Evolutionary conservation across 23 red algal species (phyloP), one percentile per base, ranked within the genome.

Genomic region (Agarophyton chilense): DNA sequence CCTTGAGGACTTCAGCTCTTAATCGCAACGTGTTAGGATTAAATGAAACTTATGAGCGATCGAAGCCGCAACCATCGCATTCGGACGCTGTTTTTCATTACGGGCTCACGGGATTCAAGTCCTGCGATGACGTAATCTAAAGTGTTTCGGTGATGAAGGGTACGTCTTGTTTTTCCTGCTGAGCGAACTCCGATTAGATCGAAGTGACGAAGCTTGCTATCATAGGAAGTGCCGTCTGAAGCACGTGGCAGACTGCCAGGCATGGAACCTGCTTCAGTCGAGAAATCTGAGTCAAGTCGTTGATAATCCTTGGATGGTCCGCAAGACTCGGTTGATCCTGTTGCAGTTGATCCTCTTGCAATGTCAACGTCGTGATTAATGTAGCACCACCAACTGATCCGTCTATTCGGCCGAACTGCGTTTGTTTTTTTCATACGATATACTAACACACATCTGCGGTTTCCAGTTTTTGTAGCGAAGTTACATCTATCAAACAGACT

Each of bases 161-260:
- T 79, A 79, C 19, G 75, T 79, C 56, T 33, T 35, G 10, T 18
- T 58, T 51, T 28, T 9, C n/a, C 29, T 24, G 46, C 41, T n/a
- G 6, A 51, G 3, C 26, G 10, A 38, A 25, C 21, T n/a, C 51
- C 34, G 25, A 16, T 14, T 32, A 64, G 28, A 83, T 60, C 38
- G 79, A 65, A 61, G 79, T 83, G 79, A 83, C 79, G 79, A 83
- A 83, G 25, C 55, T 49, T 65, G 79, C 79, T 83, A 83, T 83
- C 79, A 83, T 83, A 83, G 79, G 79, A 83, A 83, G 79, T 83
- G 79, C 79, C 79, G 79, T 83, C 79, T 83, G 79, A 83, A 82
- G 79, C 61, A 65, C 79, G 79, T 65, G 79, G 79, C 79, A 83
- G 14, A 12, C 52, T 25, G 54, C 61, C 36, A 47, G 43, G 79